Conservation (phyloP, 2,329 filamentous ascomycete genomes). For the Ambrosiella xylebori region DNA sequence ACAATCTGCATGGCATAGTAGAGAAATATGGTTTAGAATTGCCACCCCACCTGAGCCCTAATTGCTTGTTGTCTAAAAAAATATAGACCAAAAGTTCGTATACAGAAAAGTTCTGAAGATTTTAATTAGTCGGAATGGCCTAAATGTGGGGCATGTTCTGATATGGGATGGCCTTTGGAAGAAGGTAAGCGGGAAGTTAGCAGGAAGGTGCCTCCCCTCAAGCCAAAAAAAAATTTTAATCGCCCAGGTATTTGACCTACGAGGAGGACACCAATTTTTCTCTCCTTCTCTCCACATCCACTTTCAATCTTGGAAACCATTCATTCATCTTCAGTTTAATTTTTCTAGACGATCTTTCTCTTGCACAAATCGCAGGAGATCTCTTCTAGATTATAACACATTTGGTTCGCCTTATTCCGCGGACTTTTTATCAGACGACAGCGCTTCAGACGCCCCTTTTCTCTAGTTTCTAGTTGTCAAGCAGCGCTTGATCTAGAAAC, state of each 20-base stretch:
- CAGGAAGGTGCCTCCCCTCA: conserved; percentile 2
- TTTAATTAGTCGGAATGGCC: conserved; percentile 8
- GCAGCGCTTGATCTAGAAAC: conserved; percentile 62
- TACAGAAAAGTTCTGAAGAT: conserved; percentile 6
- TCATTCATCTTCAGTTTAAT: conserved; percentile 14
- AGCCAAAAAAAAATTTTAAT: conserved; percentile 1
- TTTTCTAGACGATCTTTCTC: conserved; percentile 27
- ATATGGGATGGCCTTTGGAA: background rate
- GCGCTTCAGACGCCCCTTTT: conserved; percentile 23
- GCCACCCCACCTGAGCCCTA: conserved; percentile 13
- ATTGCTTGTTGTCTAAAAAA: conserved; percentile 4
- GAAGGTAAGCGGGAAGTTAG: background rate
- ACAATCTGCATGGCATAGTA: background rate
- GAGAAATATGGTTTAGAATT: background rate
- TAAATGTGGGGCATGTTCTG: conserved; percentile 7
- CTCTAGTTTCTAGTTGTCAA: conserved; percentile 47
- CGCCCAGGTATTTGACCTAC: background rate
- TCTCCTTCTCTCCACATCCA: conserved; percentile 8
- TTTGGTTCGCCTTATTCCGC: conserved; percentile 10
- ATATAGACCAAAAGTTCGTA: conserved; percentile 12
- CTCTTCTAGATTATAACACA: conserved; percentile 26
- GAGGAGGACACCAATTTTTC: conserved; percentile 5
- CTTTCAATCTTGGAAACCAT: conserved; percentile 10
- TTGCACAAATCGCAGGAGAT: conserved; percentile 29
- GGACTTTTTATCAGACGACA: conserved; percentile 21